Percentiles rank a stretch among this genome's conserved stretches.
Evolutionary conservation across 106 monocot species (phyloP).

Genomic region (Iris macrosiphon): DNA sequence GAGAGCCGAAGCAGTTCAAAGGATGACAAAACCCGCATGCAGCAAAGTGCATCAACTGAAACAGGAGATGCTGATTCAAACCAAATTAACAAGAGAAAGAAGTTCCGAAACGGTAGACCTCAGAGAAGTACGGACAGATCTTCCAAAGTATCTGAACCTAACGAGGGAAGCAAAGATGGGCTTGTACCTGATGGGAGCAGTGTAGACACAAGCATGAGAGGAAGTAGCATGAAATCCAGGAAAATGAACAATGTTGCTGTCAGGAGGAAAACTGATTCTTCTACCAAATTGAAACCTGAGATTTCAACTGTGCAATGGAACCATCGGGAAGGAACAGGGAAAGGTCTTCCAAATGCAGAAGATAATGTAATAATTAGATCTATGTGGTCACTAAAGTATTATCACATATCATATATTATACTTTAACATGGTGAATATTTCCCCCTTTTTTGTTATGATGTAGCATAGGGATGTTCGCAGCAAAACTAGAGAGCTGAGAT

Average conservation of each 20-base stretch:
- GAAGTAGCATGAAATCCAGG: not conserved
- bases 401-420: not conserved
- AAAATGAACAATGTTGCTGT: constrained; percentile 5
- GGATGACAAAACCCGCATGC: constrained; percentile 5
- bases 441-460: not conserved
- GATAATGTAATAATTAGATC: constrained; percentile 13
- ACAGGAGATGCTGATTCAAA: not conserved
- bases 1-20: constrained; percentile 17
- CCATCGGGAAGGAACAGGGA: not conserved
- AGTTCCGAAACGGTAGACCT: constrained; percentile 11
- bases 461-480: not conserved
- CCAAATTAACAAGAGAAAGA: constrained; percentile 5
- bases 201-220: not conserved
- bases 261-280: constrained; percentile 11
- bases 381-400: not conserved
- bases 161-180: constrained; percentile 5
- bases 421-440: not conserved
- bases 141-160: constrained; percentile 10
- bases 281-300: constrained; percentile 5
- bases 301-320: not conserved
- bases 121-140: constrained; percentile 14
- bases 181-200: not conserved
- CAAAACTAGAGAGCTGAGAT: not conserved
- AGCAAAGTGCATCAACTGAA: constrained; percentile 8
- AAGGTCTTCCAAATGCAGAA: not conserved